phyloP scores from a whole-genome alignment of 371 early-diverging fungal species.

The Mortierella sp. region DNA sequence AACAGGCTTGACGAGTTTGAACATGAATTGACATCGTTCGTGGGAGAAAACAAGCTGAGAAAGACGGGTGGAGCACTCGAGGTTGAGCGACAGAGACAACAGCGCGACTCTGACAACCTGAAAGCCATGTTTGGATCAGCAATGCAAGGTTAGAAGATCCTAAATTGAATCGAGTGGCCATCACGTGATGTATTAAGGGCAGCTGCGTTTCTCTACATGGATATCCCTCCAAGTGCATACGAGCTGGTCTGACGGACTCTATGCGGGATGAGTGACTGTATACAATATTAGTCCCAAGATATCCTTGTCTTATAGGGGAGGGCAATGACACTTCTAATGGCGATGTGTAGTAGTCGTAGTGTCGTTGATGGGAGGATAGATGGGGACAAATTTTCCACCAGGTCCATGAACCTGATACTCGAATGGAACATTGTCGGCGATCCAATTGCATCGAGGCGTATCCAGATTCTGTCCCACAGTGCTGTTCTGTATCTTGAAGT shows the following conservation, averaged over 20 bases:
- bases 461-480: slow-evolving; percentile 7
- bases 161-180: no score
- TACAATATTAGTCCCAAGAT: no score
- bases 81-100: slow-evolving; percentile 69
- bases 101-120: slow-evolving; percentile 69
- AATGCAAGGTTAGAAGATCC: slow-evolving; percentile 2
- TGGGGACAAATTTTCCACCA: slow-evolving; percentile 9
- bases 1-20: slow-evolving; percentile 77
- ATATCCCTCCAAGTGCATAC: no score
- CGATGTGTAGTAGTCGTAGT: not conserved
- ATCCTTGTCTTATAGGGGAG: not conserved
- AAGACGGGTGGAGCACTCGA: slow-evolving; percentile 80
- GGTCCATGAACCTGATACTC: slow-evolving; percentile 22
- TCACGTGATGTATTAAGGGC: no score
- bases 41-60: slow-evolving; percentile 65
- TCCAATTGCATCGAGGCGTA: slow-evolving; percentile 17
- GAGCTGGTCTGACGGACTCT: no score
- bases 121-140: slow-evolving; percentile 61
- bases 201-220: no score
- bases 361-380: slow-evolving; percentile 7
- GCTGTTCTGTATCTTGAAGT: not conserved
- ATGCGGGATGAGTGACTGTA: no score
- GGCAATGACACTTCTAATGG: not conserved
- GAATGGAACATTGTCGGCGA: slow-evolving; percentile 11
- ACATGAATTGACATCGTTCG: slow-evolving; percentile 75